A percentile compares a stretch with the other conserved stretches of the same genome.
phyloP scores from a whole-genome alignment of 768 basidiomycete species.

The Solioccasus polychromus region DNA sequence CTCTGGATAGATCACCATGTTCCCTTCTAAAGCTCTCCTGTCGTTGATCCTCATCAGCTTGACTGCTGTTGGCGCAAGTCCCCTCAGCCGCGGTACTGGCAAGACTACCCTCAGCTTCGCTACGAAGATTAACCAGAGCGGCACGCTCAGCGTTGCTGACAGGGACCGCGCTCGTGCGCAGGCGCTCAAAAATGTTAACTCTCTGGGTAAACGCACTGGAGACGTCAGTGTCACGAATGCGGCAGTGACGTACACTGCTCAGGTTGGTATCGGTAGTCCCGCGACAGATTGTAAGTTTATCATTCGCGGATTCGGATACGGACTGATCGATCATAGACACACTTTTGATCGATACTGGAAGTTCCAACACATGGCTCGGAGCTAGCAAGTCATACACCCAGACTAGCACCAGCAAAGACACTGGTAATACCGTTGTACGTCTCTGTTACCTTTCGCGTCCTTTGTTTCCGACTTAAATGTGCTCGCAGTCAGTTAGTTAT shows the following conservation, averaged over 20 bases:
- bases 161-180: conserved; percentile 15
- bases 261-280: conserved; percentile 23
- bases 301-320: neutral
- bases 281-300: conserved; percentile 13
- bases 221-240: conserved; percentile 18
- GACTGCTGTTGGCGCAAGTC: conserved; percentile 15
- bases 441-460: neutral
- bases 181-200: conserved; percentile 11
- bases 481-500: neutral
- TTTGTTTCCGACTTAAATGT: neutral
- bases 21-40: conserved; percentile 12
- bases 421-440: conserved; percentile 11
- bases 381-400: conserved; percentile 26
- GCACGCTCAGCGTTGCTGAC: conserved; percentile 11
- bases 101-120: conserved; percentile 15
- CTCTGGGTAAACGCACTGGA: conserved; percentile 22
- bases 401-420: conserved; percentile 27
- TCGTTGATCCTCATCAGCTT: conserved; percentile 13
- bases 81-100: conserved; percentile 6
- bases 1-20: conserved; percentile 9
- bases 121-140: conserved; percentile 13
- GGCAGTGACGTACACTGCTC: conserved; percentile 23
- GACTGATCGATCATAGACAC: conserved; percentile 17
- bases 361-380: conserved; percentile 28
- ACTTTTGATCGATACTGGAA: conserved; percentile 27